Base-by-base conservation (phyloP, 768 basidiomycete genomes). In the Pisolithus sp. region DNA sequence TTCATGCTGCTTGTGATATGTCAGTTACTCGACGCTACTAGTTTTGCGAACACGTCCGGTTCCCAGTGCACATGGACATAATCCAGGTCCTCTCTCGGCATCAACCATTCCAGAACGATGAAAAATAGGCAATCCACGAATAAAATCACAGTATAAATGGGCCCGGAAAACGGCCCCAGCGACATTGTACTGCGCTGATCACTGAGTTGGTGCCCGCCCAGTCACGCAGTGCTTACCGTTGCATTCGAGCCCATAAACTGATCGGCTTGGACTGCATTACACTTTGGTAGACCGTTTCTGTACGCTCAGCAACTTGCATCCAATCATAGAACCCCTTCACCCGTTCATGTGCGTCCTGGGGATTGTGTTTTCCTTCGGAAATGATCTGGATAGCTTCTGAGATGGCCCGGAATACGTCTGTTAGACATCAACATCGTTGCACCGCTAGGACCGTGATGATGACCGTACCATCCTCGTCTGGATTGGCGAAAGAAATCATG, bases 401-500 rank as follows among this genome's bases (percentile, higher is more conserved):
- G 51, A 96, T 78, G 0, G 93, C 92, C 5, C 83, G 77, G 44
- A 95, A 78, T 10, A 98, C 81, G 63, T 95, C 94, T 96, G 58
- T 5, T 12, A 36, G 38, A 40, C 26, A n/a, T 9, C 24, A 39
- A 18, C 9, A n/a, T 40, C 7, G 15, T 30, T 21, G 7, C 21
- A n/a, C 37, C 3, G 49, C 7, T 17, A 6, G 12, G 48, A 43
- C 44, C 7, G 28, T 9, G 17, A 52, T 7, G 18, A 41, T 48
- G 21, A 30, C 68, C 80, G 30, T 48, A 93, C 95, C 95, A 57
- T 96, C 92, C 68, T 91, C 93, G 39, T 97, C 89, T 0, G 95
- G 93, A 50, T 84, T 81, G 0, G 94, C 92, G 62, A 98, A 96
- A 46, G 89, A 91, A 53, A 98, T 93, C 89, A 97, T 89, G 58